Base-by-base conservation (phyloP, 176 grass and related monocot species). In the Leersia perrieri region DNA sequence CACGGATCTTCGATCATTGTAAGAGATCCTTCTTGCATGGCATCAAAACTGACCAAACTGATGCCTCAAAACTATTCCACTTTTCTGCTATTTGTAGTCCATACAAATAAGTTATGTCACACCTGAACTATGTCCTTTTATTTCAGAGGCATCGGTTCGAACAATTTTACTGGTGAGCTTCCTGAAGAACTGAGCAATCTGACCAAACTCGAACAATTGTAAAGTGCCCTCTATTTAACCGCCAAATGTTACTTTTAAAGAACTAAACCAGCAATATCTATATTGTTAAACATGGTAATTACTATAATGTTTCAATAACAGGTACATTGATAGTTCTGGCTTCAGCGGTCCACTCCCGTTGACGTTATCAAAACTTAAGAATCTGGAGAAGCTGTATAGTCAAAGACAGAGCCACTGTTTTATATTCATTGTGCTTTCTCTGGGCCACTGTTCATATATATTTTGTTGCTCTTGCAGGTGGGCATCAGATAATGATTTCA, bases 311-410 rank as follows among this genome's bases (percentile, higher is more conserved):
- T 66, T 87, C 2, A 33, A 70, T 69, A 80, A 60, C 47, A 98
- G 92, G 78, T 94, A 94, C 81, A 63, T 89, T 18, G 40, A 77
- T 57, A 97, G 95, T 38, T 72, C 80, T 84, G 95, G 95, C 47
- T 79, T 92, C 36, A 88, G 58, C 0, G 92, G 90, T 74, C 83
- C 89, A 11, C 23, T 98, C 26, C 92, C 92, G 74, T 75, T 73
- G 30, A 41, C 88, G 2, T 78, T 98, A 13, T 92, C 90, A 33
- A 86, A 85, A 10, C 92, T 94, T 20, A 87, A 64, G 22, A 90
- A 51, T 1, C 30, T 98, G 80, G 29, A 39, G 18, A 83, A 0
- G 1, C 23, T 98, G 92, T 98, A 91, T 58, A 68, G 33, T 35
- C 28, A 20, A 27, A 34, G 30, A 16, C 22, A 63, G 23, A 62